A percentile compares a stretch with the other conserved stretches of the same genome.
Evolutionary conservation across 345 rosid genomes (phyloP).

Genomic region (Aquilaria sinensis): DNA sequence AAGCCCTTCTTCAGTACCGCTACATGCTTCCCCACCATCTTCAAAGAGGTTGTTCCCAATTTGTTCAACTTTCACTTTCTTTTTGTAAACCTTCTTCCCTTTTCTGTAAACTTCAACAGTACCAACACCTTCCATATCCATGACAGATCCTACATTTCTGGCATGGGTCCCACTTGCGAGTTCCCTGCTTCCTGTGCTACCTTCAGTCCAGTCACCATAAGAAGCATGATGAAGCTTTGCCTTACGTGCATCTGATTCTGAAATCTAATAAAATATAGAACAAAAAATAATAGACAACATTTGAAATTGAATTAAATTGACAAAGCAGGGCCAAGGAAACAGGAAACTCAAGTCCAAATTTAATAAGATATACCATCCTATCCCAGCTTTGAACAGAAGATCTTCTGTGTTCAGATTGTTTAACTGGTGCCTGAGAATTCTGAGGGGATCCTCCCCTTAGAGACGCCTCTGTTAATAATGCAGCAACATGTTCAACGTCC

Average conservation of each 20-base stretch:
- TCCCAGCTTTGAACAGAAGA: constrained; percentile 56
- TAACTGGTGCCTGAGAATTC: constrained; percentile 39
- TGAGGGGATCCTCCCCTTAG: constrained; percentile 61
- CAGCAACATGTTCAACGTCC: constrained; percentile 68
- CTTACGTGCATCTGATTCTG: constrained; percentile 36
- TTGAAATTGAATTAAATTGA: too few relatives aligned
- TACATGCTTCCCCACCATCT: constrained; percentile 75
- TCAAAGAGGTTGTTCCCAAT: constrained; percentile 43
- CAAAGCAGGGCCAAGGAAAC: too few relatives aligned
- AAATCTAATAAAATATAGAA: constrained; percentile 26
- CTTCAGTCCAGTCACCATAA: constrained; percentile 35
- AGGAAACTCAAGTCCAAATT: constrained; percentile 1
- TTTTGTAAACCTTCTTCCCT: constrained; percentile 50
- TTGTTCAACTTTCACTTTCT: constrained; percentile 49
- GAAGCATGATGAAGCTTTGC: constrained; percentile 33
- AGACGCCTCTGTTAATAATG: constrained; percentile 62
- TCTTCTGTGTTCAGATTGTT: constrained; percentile 33
- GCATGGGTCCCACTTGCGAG: constrained; percentile 31
- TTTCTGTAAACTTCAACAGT: constrained; percentile 53
- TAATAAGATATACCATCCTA: constrained; percentile 45
- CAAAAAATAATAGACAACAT: neutral
- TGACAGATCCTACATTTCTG: constrained; percentile 36
- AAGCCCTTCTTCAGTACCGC: constrained; percentile 78
- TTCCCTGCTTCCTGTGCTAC: constrained; percentile 33
- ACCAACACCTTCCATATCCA: constrained; percentile 57